Percentiles rank a stretch among this genome's conserved stretches.
phyloP scores from a whole-genome alignment of 2,329 filamentous ascomycete genomes.

The Alternaria dauci region DNA sequence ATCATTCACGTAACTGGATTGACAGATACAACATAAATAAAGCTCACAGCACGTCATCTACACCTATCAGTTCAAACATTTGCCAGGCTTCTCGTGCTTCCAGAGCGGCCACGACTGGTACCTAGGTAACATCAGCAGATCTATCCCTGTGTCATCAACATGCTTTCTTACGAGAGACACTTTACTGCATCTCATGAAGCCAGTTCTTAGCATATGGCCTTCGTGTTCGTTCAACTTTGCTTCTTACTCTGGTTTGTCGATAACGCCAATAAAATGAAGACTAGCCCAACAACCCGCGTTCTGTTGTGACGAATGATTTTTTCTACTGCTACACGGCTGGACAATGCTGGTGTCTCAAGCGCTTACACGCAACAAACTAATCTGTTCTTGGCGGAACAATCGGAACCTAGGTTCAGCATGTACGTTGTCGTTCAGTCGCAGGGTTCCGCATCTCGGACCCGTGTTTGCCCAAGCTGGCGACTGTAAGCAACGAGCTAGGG shows the following conservation, averaged over 20 bases:
- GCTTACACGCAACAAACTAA: conserved; percentile 2
- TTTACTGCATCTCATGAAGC: background rate
- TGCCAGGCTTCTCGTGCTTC: background rate
- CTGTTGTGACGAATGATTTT: conserved; percentile 1
- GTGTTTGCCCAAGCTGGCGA: conserved; percentile 8
- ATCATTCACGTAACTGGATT: background rate
- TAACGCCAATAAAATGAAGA: conserved; percentile 6
- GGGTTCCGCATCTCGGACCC: background rate
- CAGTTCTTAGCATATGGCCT: conserved; percentile 9
- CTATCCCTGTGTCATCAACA: background rate
- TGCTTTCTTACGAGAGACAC: background rate
- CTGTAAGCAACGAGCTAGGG: conserved; percentile 5
- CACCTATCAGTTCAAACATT: background rate
- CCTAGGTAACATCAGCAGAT: conserved; percentile 7
- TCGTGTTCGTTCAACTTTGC: conserved; percentile 5
- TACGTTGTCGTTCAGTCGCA: background rate
- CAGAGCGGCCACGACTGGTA: background rate
- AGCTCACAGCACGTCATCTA: background rate
- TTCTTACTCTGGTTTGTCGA: conserved; percentile 6
- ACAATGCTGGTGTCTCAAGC: conserved; percentile 9
- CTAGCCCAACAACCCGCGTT: background rate
- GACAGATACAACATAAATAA: background rate
- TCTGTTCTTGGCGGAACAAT: background rate
- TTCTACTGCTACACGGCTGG: conserved; percentile 4
- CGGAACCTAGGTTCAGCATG: background rate